phyloP scores from a whole-genome alignment of 139 green algal species.

The Chara braunii region DNA sequence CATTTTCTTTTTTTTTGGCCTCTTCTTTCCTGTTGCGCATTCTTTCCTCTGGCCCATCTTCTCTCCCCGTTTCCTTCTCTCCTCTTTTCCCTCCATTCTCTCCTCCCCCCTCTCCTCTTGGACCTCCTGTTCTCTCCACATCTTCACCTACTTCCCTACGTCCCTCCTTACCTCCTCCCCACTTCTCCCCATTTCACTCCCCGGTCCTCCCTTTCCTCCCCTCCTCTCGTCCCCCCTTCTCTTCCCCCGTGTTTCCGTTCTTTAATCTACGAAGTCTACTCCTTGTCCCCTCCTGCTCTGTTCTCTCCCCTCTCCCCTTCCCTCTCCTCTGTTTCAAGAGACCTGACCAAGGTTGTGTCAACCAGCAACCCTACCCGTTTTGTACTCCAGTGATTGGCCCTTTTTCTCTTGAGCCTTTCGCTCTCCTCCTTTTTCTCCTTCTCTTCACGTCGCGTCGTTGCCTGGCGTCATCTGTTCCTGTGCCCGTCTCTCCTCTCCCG shows the following conservation, averaged over 20 bases:
- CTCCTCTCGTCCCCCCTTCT: not conserved
- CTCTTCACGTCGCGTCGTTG: too few relatives aligned
- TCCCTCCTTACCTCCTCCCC: not conserved
- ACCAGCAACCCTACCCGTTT: too few relatives aligned
- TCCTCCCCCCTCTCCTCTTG: not conserved
- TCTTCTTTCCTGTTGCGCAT: not conserved
- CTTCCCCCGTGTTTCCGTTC: not conserved
- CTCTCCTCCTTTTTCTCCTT: too few relatives aligned
- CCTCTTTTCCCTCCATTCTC: not conserved
- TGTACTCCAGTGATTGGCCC: too few relatives aligned
- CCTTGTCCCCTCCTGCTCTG: not conserved
- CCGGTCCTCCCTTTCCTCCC: not conserved
- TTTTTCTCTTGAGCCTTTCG: too few relatives aligned
- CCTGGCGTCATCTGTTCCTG: too few relatives aligned
- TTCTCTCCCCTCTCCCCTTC: too few relatives aligned
- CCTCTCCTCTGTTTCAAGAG: too few relatives aligned
- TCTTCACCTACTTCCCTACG: not conserved
- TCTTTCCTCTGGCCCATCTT: not conserved
- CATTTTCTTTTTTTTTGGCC: conserved; percentile 1
- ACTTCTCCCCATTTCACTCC: not conserved
- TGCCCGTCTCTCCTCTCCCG: too few relatives aligned
- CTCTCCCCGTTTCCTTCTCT: not conserved
- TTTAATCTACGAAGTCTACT: not conserved
- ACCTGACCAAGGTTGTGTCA: too few relatives aligned
- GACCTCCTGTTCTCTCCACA: not conserved